Percentiles rank a stretch among this genome's conserved stretches.
Conservation (phyloP, 257 asterid genomes). For the Rubia yunnanensis region DNA sequence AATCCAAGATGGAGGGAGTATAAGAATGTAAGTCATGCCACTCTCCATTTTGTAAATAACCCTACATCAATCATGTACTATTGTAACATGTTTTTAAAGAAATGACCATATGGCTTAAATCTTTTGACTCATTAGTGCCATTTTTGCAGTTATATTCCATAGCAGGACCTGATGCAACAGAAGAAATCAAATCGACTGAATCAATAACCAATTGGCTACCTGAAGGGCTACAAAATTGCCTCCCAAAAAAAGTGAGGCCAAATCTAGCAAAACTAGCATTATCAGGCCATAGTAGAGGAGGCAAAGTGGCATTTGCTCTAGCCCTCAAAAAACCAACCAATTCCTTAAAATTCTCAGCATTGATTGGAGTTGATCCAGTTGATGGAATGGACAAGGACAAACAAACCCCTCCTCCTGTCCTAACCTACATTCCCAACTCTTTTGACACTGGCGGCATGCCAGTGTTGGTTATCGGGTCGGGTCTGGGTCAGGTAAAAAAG, state of each 20-base stretch:
- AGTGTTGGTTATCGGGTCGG: slow-evolving; percentile 67
- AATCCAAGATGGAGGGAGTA: too few species aligned
- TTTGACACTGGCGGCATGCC: slow-evolving; percentile 42
- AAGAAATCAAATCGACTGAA: slow-evolving; percentile 49
- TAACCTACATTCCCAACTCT: slow-evolving; percentile 56
- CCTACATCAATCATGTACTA: too few species aligned
- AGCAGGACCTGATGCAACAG: slow-evolving; percentile 60
- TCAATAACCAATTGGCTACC: slow-evolving; percentile 61
- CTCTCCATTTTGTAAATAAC: too few species aligned
- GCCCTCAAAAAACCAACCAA: slow-evolving; percentile 30
- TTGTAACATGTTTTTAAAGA: too few species aligned
- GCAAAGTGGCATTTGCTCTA: slow-evolving; percentile 67
- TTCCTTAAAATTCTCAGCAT: slow-evolving; percentile 45
- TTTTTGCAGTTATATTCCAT: slow-evolving; percentile 47
- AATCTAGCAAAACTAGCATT: slow-evolving; percentile 45
- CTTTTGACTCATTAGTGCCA: neutral
- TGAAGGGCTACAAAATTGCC: slow-evolving; percentile 33
- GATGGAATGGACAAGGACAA: slow-evolving; percentile 61
- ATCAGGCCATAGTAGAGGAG: slow-evolving; percentile 89
- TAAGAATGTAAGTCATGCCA: too few species aligned
- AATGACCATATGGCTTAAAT: too few species aligned
- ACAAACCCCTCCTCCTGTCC: slow-evolving; percentile 74
- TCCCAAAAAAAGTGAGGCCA: slow-evolving; percentile 57
- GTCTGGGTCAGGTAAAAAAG: slow-evolving; percentile 53
- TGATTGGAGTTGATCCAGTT: slow-evolving; percentile 83